Base-by-base conservation (phyloP, 768 basidiomycete species). In the Daedaleopsis sinensis region DNA sequence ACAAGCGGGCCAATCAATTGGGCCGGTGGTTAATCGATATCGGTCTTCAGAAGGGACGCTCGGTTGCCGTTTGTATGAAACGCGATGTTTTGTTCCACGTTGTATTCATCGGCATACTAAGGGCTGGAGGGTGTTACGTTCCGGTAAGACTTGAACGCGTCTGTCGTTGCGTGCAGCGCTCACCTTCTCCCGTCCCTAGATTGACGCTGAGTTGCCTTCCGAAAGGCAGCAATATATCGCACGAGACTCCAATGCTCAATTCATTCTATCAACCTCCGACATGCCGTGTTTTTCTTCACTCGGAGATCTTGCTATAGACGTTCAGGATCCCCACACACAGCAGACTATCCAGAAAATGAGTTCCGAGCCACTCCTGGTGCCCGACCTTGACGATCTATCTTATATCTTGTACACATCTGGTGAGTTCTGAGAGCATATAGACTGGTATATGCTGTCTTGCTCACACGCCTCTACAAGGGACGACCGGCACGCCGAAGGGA, bases 361-460 rank as follows among this genome's bases (percentile, higher is more conserved):
- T 16, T 65, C 63, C 32, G 72, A 70, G 13, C 67, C 74, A 39
- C 46, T 80, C 9, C 59, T 71, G 24, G 48, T 59, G 7, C 75
- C 76, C 15, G 67, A 63, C 36, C 72, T 72, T 9, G 71, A 73
- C 44, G 71, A 68, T 15, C 62, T 78, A 16, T 77, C 82, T 8
- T 83, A 80, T 59, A 74, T 82, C 51, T 68, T 83, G 18, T 83
- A 83, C 59, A 83, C 82, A 2, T 83, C 82, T 58, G 82, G 82
- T 82, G 55, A 48, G 61, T 54, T 16, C 23, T n/a, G n/a, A n/a
- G n/a, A n/a, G 19, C 49, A 39, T 5, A 1, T 9, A 16, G 13
- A 19, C 43, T 1, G 8, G 15, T 27, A 23, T 36, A 15, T 13
- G 15, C n/a, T 35, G 11, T 10, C n/a, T 1, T 1, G 16, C 62